Evolutionary conservation across 2,329 filamentous ascomycete species (phyloP), one percentile per base, ranked within the genome.

Genomic region (Endoconidiophora laricicola): DNA sequence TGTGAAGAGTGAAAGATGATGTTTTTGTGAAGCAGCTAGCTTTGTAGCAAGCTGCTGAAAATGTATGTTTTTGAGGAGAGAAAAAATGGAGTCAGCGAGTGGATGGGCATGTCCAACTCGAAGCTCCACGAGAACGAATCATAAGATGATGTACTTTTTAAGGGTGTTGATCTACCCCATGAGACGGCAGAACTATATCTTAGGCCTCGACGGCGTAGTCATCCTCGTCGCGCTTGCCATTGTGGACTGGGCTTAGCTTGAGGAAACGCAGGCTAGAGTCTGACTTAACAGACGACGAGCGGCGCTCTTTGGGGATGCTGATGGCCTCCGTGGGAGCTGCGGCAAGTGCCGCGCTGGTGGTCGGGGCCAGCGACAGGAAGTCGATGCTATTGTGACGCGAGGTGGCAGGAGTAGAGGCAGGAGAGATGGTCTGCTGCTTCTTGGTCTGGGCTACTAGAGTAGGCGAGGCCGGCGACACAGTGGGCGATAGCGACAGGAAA

Each of bases 181-280:
- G 10, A 9, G 23, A 24, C 33, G 37, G 29, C 12, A 24, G 7
- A 33, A 10, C 5, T 10, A 3, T 24, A 10, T 18, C 14, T 46
- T 39, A 47, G 16, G 23, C 46, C 18, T 48, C 61, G 59, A 67
- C 60, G 29, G 64, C 63, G 39, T 70, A 62, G 58, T 73, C 69
- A 62, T 71, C 63, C 61, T 66, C 78, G 66, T 79, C 76, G 43
- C 65, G 68, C 65, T 74, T 70, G 66, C 77, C 77, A 63, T 69
- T 78, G 69, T 79, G 74, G 53, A 80, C 76, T 33, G 76, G 76
- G 22, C 74, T 73, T 52, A 81, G 73, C 68, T 78, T 79, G 57
- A 81, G 70, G 62, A 81, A 73, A 22, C 56, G 59, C 57, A 51
- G 54, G 58, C 62, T 68, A 57, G 59, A 62, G 55, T 63, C 62